These are phyloP conservation scores for Casuarina equisetifolia DNA, from an alignment of 306 rosid species.

Conservation along the genomic window DNA sequence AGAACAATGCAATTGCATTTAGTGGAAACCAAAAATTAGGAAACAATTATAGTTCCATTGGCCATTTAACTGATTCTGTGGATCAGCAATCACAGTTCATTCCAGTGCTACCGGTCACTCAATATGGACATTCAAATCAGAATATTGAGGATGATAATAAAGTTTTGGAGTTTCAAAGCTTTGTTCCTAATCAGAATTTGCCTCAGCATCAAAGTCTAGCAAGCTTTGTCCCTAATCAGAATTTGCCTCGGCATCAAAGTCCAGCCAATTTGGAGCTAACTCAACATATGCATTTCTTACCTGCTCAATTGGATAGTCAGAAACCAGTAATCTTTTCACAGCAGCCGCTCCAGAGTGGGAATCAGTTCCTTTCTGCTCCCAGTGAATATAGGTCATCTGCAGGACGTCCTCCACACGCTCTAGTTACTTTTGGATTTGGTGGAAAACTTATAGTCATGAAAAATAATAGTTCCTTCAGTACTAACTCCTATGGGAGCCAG, in stretches of 20 bases:
- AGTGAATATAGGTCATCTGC: conserved; percentile 65
- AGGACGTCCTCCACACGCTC: conserved; percentile 88
- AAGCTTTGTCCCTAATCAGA: conserved; percentile 41
- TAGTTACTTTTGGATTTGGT: conserved; percentile 89
- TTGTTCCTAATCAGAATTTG: conserved; percentile 35
- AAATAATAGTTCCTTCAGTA: conserved; percentile 43
- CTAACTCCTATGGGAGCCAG: conserved; percentile 66
- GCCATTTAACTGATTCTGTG: conserved; percentile 20
- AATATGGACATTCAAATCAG: conserved; percentile 45
- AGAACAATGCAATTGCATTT: conserved; percentile 31
- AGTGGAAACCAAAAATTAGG: conserved; percentile 40
- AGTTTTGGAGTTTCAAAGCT: conserved; percentile 43
- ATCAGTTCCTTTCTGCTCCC: conserved; percentile 53
- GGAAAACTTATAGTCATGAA: conserved; percentile 89
- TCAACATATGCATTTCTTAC: conserved; percentile 42
- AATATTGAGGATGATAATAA: conserved; percentile 47
- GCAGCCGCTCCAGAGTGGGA: conserved; percentile 51
- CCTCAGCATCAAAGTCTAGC: conserved; percentile 54
- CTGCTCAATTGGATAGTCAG: conserved; percentile 47
- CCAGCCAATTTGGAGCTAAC: conserved; percentile 39
- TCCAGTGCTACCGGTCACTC: conserved; percentile 49
- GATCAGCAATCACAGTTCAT: conserved; percentile 46
- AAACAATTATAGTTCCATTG: conserved; percentile 43
- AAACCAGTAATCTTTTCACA: conserved; percentile 46
- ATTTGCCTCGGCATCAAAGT: conserved; percentile 48